Base-by-base conservation (phyloP, 768 basidiomycete genomes). In the Mycena galopus region DNA sequence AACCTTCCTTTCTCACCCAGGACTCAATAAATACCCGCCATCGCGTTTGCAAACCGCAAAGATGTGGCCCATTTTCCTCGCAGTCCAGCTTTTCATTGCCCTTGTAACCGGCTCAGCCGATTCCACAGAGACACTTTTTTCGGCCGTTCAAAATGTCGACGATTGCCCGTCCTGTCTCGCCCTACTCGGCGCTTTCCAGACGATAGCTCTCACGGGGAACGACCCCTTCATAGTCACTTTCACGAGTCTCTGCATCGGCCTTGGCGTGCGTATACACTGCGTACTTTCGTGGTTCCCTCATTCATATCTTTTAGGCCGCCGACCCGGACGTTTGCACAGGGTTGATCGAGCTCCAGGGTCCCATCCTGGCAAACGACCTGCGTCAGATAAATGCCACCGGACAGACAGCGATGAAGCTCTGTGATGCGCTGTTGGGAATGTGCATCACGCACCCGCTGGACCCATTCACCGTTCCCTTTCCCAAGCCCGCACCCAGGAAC, bases 341-440 rank as follows among this genome's bases (percentile, higher is more conserved):
- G 53, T 77, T 79, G 0, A 73, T 85, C 67, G 76, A 74, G 4
- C 60, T 73, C 4, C 78, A 81, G 60, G 85, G 81, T 0, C 85
- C 85, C n/a, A 82, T 85, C 67, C 75, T 86, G 25, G 84, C 84
- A 0, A 82, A 84, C 73, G 82, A 79, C 63, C 75, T 86, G 5
- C 82, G 84, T 7, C 71, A 73, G 44, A 84, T 86, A 73, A 76
- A 77, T 8, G 69, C 79, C 33, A 75, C 75, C 14, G 80, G 82
- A 9, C 76, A 79, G 44, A 83, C 84, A 0, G 83, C 82, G 10
- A 78, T 77, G 32, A 78, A 79, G 66, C 79, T 86, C 65, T 84
- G 84, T 72, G 78, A 80, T 51, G 83, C 83, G 4, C 77, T 84
- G 21, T 82, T 86, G 51, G 84, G 83, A 1, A 72, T 84, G 58